Evolutionary conservation across 192 early-diverging fungal species (phyloP).

Genomic region (Martensiomyces pterosporus): DNA sequence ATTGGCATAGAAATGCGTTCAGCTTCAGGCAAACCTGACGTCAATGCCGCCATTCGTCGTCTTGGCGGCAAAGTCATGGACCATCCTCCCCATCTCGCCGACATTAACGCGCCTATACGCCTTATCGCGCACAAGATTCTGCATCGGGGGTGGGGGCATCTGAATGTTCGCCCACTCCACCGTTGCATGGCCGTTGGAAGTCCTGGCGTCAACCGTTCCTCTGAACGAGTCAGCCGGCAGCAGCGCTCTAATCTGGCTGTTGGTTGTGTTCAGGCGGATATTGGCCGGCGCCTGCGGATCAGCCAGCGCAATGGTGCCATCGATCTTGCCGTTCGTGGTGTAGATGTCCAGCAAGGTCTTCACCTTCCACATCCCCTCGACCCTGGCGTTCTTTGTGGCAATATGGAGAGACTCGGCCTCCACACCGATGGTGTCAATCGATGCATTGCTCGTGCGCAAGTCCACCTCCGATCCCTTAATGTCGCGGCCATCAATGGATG

Average conservation of each 20-base stretch:
- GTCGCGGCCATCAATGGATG: background rate
- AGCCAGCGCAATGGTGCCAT: slow-evolving; percentile 6
- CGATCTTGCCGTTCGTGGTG: slow-evolving; percentile 19
- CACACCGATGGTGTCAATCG: slow-evolving; percentile 6
- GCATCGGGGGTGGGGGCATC: background rate
- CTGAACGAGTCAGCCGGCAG: slow-evolving; percentile 15
- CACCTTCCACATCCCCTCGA: slow-evolving; percentile 21
- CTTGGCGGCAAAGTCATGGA: background rate
- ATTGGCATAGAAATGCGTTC: background rate
- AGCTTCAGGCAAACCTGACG: background rate
- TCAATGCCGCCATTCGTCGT: background rate
- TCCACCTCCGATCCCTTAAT: slow-evolving; percentile 5
- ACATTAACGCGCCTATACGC: slow-evolving; percentile 16
- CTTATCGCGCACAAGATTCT: slow-evolving; percentile 13
- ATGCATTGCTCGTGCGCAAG: slow-evolving; percentile 13
- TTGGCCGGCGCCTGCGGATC: slow-evolving; percentile 1
- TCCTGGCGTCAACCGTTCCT: slow-evolving; percentile 18
- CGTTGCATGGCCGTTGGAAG: slow-evolving; percentile 8
- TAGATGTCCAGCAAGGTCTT: slow-evolving; percentile 9
- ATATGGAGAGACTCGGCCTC: slow-evolving; percentile 6
- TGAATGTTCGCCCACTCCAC: background rate
- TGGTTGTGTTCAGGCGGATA: slow-evolving; percentile 14
- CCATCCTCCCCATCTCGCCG: background rate
- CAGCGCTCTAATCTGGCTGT: slow-evolving; percentile 12
- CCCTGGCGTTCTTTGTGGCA: slow-evolving; percentile 11